phyloP scores from a whole-genome alignment of 176 grass and related monocot genomes.

The Triticum timopheevii region DNA sequence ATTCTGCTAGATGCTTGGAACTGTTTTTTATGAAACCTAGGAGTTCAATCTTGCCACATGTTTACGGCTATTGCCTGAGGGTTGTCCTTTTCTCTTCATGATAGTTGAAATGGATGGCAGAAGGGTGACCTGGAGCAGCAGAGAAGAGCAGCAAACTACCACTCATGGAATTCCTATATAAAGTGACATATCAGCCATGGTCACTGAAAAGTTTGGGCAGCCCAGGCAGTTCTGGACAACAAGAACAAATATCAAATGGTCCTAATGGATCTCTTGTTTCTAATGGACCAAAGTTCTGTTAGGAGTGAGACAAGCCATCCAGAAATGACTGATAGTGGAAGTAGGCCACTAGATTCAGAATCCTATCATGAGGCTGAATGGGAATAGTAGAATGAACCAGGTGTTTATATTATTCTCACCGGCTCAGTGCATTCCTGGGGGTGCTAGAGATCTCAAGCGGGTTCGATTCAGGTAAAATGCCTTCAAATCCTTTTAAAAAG shows the following conservation, averaged over 20 bases:
- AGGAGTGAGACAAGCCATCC: slow-evolving; percentile 44
- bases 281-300: slow-evolving; percentile 57
- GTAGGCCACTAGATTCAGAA: slow-evolving; percentile 43
- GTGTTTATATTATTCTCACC: slow-evolving; percentile 68
- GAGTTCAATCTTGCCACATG: no score
- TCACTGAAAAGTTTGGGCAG: slow-evolving; percentile 48
- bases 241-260: slow-evolving; percentile 51
- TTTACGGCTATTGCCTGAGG: no score
- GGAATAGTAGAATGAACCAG: slow-evolving; percentile 91
- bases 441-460: slow-evolving; percentile 77
- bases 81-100: no score
- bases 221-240: slow-evolving; percentile 46
- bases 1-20: no score
- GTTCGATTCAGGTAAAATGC: slow-evolving; percentile 85
- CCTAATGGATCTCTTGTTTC: slow-evolving; percentile 46
- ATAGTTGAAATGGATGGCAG: slow-evolving; percentile 71
- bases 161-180: slow-evolving; percentile 41
- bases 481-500: background rate
- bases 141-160: slow-evolving; percentile 60
- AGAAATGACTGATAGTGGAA: slow-evolving; percentile 65
- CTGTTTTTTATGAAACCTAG: no score
- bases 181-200: slow-evolving; percentile 40
- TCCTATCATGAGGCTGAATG: slow-evolving; percentile 74
- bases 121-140: slow-evolving; percentile 64
- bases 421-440: slow-evolving; percentile 72